Evolutionary conservation across 148 eudicot genomes (phyloP).

Genomic region (Silene conica): DNA sequence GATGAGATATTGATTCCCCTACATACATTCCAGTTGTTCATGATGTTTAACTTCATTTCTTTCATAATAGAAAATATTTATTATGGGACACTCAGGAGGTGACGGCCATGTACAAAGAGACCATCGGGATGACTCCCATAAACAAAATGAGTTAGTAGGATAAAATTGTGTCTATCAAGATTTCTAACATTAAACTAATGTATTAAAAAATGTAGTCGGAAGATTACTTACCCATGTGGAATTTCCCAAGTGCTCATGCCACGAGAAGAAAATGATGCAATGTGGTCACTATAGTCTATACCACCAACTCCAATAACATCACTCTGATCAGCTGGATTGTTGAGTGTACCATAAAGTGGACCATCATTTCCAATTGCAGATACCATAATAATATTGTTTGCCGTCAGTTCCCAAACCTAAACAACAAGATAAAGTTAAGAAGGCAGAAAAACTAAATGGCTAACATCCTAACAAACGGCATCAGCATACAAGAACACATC

Average conservation of each 20-base stretch:
- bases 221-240: slow-evolving; percentile 81
- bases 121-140: background rate
- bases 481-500: background rate
- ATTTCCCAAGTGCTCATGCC: slow-evolving; percentile 99
- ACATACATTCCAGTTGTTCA: background rate
- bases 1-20: background rate
- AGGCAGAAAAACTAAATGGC: background rate
- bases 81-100: background rate
- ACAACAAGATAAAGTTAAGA: slow-evolving; percentile 15
- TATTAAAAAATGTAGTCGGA: background rate
- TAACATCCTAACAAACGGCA: slow-evolving; percentile 3
- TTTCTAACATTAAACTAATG: background rate
- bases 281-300: slow-evolving; percentile 91
- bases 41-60: background rate
- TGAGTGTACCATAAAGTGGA: slow-evolving; percentile 93
- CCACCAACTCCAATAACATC: slow-evolving; percentile 99
- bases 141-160: background rate
- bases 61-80: no score
- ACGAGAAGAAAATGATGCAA: slow-evolving; percentile 98
- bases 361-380: slow-evolving; percentile 99
- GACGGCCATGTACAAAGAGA: no score
- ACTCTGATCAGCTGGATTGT: slow-evolving; percentile 99
- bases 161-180: background rate
- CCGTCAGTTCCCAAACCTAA: slow-evolving; percentile 98
- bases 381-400: slow-evolving; percentile 95